phyloP scores from a whole-genome alignment of 2,329 filamentous ascomycete species.

The Basipetospora sp. region DNA sequence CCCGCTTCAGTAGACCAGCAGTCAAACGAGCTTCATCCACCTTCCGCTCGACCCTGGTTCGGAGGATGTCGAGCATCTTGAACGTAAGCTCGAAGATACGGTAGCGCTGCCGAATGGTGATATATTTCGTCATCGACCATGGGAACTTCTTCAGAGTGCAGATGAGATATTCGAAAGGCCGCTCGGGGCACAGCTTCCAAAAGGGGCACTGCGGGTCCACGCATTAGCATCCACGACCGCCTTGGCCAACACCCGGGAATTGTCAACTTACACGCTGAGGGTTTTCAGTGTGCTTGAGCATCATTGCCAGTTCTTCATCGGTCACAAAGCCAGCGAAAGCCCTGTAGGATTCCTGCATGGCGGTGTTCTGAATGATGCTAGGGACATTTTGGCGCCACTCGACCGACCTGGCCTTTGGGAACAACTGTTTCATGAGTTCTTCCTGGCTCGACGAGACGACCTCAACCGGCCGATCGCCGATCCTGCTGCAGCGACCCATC shows the following conservation, averaged over 20 bases:
- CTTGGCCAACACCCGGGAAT: too few relatives aligned
- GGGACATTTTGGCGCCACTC: slow-evolving; percentile 37
- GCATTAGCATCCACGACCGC: neutral
- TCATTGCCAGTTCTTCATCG: slow-evolving; percentile 48
- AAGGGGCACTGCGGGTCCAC: slow-evolving; percentile 36
- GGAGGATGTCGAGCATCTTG: slow-evolving; percentile 33
- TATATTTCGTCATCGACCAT: slow-evolving; percentile 41
- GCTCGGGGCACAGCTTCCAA: slow-evolving; percentile 45
- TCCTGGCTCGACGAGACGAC: slow-evolving; percentile 42
- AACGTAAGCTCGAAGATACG: slow-evolving; percentile 35
- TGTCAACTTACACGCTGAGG: slow-evolving; percentile 39
- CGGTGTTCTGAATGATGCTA: slow-evolving; percentile 19
- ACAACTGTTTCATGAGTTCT: slow-evolving; percentile 45
- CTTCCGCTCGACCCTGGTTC: slow-evolving; percentile 24
- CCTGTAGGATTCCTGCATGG: slow-evolving; percentile 12
- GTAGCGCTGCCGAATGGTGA: slow-evolving; percentile 43
- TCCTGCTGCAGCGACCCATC: slow-evolving; percentile 28
- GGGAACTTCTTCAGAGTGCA: slow-evolving; percentile 49
- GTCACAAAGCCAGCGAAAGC: slow-evolving; percentile 45
- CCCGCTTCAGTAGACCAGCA: slow-evolving; percentile 36
- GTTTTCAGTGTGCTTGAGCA: slow-evolving; percentile 48
- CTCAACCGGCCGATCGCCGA: slow-evolving; percentile 44
- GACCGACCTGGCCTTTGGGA: slow-evolving; percentile 42
- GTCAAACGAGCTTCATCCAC: slow-evolving; percentile 32
- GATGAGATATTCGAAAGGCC: slow-evolving; percentile 51